Base-by-base conservation (phyloP, 495 filamentous ascomycete species). In the Aspergillus conjunctus region DNA sequence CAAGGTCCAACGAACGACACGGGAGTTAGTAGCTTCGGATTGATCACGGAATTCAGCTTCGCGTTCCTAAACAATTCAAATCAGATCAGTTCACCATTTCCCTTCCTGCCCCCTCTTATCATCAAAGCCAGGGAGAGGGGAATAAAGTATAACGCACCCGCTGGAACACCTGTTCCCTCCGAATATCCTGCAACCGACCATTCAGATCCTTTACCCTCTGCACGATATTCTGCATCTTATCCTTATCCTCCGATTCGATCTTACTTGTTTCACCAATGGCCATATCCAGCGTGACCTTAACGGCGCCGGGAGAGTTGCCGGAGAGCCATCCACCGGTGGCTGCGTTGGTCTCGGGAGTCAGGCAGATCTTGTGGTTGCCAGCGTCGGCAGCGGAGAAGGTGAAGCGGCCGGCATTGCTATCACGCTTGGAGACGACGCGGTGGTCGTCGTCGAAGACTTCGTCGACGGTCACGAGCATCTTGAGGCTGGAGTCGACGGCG, bases 361-460 rank as follows among this genome's bases (percentile, higher is more conserved):
- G 93, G 81, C 94, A 98, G 73, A 98, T 86, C 67, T 86, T 87
- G 85, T 98, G 94, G 73, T 95, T 90, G 70, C 94, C 94, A 4
- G 90, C 85, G 69, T 97, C 95, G 63, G 91, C 91, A 41, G 95
- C 91, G 56, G 86, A 92, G 87, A 98, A 98, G 63, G 94, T 97
- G 83, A 98, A 97, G 68, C 89, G 89, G 62, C 94, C 95, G 37
- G 84, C 77, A 57, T 84, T 69, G 43, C 82, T 76, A 64, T 92
- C 92, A 64, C 88, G 87, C 77, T 96, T 92, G 61, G 87, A 88
- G 52, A 98, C 90, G 49, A 98, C 87, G 60, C 91, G 91, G 83
- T 98, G 94, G 81, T 97, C 91, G 76, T 97, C 94, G 85, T 98
- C 94, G 76, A 98, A 98, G 69, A 88, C 83, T 80, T 98, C 95